These are phyloP conservation scores for Paragyromitra xinjiangensis DNA, from an alignment of 495 filamentous ascomycete genomes.

Conservation along the genomic window DNA sequence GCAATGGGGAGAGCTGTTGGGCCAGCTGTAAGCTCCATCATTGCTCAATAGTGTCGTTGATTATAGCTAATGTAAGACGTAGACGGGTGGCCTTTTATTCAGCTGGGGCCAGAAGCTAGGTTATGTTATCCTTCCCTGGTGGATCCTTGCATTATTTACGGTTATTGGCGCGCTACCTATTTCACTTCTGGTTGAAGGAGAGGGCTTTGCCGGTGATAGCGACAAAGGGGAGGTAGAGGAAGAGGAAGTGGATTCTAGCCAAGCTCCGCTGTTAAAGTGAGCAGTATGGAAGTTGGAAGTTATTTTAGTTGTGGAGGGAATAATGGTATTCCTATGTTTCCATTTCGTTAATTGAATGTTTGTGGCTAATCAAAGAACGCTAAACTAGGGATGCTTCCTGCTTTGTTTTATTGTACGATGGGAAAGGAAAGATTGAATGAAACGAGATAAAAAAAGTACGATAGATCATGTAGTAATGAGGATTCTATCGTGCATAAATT, in stretches of 20 bases:
- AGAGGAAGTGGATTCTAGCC: conserved; percentile 1
- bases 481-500: background rate
- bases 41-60: conserved; percentile 32
- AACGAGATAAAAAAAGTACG: background rate
- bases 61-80: conserved; percentile 16
- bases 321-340: background rate
- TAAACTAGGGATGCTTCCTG: background rate
- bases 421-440: background rate
- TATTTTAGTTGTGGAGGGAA: background rate
- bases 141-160: conserved; percentile 70
- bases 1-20: conserved; percentile 80
- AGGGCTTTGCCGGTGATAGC: conserved; percentile 68
- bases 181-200: conserved; percentile 76
- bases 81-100: conserved; percentile 69
- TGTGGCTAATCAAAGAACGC: background rate
- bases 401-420: background rate
- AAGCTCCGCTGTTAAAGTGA: conserved; percentile 7
- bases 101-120: conserved; percentile 74
- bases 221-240: conserved; percentile 7
- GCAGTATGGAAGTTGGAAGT: background rate
- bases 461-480: background rate
- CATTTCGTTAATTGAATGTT: background rate
- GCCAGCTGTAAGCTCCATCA: conserved; percentile 65
- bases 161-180: conserved; percentile 71
- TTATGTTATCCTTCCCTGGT: conserved; percentile 81